Percentiles rank a stretch among this genome's conserved stretches.
phyloP scores from a whole-genome alignment of 306 rosid genomes.

The Gleditsia sinensis region DNA sequence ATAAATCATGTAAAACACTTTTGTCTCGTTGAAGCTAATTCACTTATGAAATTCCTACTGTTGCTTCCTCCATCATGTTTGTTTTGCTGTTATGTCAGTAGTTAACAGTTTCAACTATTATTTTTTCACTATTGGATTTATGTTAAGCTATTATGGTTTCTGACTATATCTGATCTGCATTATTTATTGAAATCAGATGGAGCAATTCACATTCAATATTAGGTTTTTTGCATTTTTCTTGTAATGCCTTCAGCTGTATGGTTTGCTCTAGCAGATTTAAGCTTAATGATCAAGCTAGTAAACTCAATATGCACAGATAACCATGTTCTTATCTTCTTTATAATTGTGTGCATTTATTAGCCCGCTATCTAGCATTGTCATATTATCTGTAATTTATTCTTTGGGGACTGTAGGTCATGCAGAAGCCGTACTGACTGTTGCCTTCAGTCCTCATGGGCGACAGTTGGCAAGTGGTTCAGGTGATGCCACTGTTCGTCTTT shows the following conservation, averaged over 20 bases:
- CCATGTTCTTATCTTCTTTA: neutral
- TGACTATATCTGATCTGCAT: neutral
- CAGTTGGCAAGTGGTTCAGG: constrained; percentile 98
- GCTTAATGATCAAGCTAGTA: neutral
- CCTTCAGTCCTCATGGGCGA: constrained; percentile 93
- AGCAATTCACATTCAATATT: neutral
- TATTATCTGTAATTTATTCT: constrained; percentile 3
- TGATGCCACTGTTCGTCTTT: constrained; percentile 84
- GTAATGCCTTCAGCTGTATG: neutral
- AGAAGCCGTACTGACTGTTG: constrained; percentile 82
- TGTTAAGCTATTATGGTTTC: neutral
- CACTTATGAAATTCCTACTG: neutral
- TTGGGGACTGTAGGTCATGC: constrained; percentile 67
- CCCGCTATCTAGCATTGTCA: neutral
- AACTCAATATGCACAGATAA: neutral
- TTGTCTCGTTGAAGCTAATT: neutral
- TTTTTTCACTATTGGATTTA: neutral
- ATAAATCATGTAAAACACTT: neutral
- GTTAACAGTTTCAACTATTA: neutral
- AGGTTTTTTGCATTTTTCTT: neutral
- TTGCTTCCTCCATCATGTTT: neutral
- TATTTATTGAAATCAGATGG: constrained; percentile 5
- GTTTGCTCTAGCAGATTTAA: neutral
- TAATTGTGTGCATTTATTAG: neutral
- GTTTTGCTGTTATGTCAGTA: neutral